phyloP scores from a whole-genome alignment of 2,329 filamentous ascomycete genomes.

The Raffaelea arxii region DNA sequence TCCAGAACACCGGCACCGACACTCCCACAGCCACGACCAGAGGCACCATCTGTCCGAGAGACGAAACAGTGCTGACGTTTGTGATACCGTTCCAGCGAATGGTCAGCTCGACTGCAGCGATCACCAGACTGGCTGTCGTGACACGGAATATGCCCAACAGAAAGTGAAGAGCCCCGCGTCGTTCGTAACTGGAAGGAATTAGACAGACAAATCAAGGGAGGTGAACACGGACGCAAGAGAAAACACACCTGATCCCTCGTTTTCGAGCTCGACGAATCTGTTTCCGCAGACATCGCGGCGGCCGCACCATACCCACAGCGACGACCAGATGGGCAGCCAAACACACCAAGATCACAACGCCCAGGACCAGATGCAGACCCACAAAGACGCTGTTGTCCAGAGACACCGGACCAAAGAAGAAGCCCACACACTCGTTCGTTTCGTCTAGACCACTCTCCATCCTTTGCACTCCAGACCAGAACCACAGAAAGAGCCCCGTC shows the following conservation, averaged over 20 bases:
- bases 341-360: constrained; percentile 10
- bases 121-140: not conserved
- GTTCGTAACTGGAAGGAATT: constrained; percentile 5
- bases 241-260: constrained; percentile 3
- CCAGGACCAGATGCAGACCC: constrained; percentile 10
- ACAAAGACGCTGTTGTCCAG: constrained; percentile 10
- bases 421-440: constrained; percentile 6
- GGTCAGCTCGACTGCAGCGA: constrained; percentile 11
- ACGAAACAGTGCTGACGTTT: constrained; percentile 20
- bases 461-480: constrained; percentile 8
- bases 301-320: not conserved
- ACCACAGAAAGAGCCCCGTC: constrained; percentile 13
- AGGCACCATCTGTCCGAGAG: constrained; percentile 14
- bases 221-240: too few relatives aligned
- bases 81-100: constrained; percentile 14
- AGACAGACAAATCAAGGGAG: too few relatives aligned
- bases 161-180: not conserved
- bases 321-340: constrained; percentile 5
- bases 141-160: constrained; percentile 2
- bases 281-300: constrained; percentile 5
- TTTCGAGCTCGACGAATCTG: constrained; percentile 3
- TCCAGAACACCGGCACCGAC: constrained; percentile 1
- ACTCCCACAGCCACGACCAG: constrained; percentile 2
- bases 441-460: not conserved
- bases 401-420: constrained; percentile 11